Base-by-base conservation (phyloP, 176 grass and related monocot genomes). In the Poa annua region DNA sequence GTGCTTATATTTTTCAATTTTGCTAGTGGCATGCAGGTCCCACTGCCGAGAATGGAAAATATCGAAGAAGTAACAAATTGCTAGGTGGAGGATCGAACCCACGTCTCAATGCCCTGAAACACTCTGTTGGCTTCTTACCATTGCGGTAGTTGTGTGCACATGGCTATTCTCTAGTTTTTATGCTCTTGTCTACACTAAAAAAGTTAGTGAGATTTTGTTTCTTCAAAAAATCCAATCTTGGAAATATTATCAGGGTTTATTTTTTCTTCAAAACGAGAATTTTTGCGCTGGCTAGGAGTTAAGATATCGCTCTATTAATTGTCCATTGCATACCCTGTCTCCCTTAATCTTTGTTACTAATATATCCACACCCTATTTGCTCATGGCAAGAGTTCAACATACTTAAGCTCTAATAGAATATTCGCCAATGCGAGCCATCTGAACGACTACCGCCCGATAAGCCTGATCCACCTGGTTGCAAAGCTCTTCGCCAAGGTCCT, bases 361-460 rank as follows among this genome's bases (percentile, higher is more conserved):
- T 38, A 63, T 29, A 78, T 24, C 36, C 56, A 44, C 22, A 32
- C 11, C 21, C 38, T 62, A 12, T n/a, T 68, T 22, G 2, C 11
- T 74, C 67, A 73, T 47, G 38, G 16, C 24, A 60, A 72, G 48
- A 55, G n/a, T n/a, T 71, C 45, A 34, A 45, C 24, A 42, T 41
- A 54, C 24, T 61, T 61, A n/a, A 57, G n/a, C 35, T 29, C 35
- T 42, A 24, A 33, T n/a, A 33, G 20, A 34, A n/a, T n/a, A n/a
- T n/a, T n/a, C n/a, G n/a, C n/a, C n/a, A n/a, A n/a, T n/a, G n/a
- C n/a, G n/a, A n/a, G n/a, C n/a, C n/a, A n/a, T n/a, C n/a, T n/a
- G n/a, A n/a, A n/a, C n/a, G n/a, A n/a, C n/a, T n/a, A n/a, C n/a
- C n/a, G n/a, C n/a, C n/a, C n/a, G n/a, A n/a, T n/a, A n/a, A n/a